Evolutionary conservation across 768 basidiomycete genomes (phyloP).

Genomic region (Termitomyces heimii): DNA sequence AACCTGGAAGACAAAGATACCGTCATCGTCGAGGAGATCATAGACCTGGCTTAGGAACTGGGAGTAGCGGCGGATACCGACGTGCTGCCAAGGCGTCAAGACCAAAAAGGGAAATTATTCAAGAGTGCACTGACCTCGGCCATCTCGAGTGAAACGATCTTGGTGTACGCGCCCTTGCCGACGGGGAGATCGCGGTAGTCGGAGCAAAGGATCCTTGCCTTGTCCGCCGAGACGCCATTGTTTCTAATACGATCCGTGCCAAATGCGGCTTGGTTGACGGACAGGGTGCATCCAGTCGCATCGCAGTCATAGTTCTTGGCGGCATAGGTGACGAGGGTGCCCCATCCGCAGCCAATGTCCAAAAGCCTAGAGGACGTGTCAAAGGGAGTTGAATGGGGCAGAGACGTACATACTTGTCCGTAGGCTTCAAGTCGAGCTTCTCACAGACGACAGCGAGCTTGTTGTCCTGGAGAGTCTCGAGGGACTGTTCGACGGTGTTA

Average conservation of each 20-base stretch:
- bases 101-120: background rate
- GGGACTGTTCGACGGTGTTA: slow-evolving; percentile 65
- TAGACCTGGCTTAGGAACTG: slow-evolving; percentile 90
- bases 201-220: slow-evolving; percentile 87
- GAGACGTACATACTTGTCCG: slow-evolving; percentile 47
- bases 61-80: slow-evolving; percentile 89
- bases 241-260: slow-evolving; percentile 81
- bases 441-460: slow-evolving; percentile 94
- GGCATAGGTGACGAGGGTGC: slow-evolving; percentile 89
- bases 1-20: slow-evolving; percentile 94
- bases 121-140: slow-evolving; percentile 61
- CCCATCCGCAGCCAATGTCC: slow-evolving; percentile 95
- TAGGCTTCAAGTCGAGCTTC: slow-evolving; percentile 85
- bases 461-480: slow-evolving; percentile 97
- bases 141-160: slow-evolving; percentile 97
- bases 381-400: background rate
- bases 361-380: slow-evolving; percentile 41
- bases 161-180: slow-evolving; percentile 70
- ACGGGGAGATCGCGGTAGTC: slow-evolving; percentile 91
- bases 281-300: slow-evolving; percentile 92
- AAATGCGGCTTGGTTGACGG: slow-evolving; percentile 86
- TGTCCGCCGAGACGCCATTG: slow-evolving; percentile 67
- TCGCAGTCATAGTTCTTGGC: slow-evolving; percentile 98
- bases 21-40: slow-evolving; percentile 89
- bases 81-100: slow-evolving; percentile 53